A percentile compares a stretch with the other conserved stretches of the same genome.
Evolutionary conservation across 306 rosid genomes (phyloP).

Genomic region (Acacia crassicarpa): DNA sequence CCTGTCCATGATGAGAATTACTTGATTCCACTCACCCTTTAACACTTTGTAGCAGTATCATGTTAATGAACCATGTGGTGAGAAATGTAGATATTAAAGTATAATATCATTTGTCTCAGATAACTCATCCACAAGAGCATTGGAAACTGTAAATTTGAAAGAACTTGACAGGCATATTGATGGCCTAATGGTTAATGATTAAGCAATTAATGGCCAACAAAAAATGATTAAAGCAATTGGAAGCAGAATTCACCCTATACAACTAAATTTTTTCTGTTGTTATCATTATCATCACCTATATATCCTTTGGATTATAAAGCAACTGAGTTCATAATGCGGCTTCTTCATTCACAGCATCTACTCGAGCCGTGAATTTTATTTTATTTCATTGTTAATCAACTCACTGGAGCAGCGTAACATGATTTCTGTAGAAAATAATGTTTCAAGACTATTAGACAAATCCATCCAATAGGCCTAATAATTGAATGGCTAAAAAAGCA

Average conservation of each 20-base stretch:
- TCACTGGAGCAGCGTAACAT: neutral
- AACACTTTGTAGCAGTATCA: neutral
- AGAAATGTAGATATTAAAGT: neutral
- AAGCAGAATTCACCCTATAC: neutral
- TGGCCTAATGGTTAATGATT: neutral
- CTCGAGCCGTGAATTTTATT: no score
- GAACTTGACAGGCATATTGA: neutral
- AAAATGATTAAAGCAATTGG: neutral
- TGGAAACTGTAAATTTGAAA: neutral
- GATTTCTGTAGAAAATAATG: neutral
- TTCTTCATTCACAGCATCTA: neutral
- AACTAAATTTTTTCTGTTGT: neutral
- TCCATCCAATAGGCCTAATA: neutral
- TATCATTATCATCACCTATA: neutral
- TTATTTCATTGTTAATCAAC: neutral
- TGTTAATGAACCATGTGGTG: neutral
- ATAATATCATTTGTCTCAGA: neutral
- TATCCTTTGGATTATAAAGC: neutral
- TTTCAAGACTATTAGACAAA: neutral
- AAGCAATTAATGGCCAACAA: neutral
- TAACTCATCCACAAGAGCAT: neutral
- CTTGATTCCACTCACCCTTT: neutral
- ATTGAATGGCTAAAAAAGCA: conserved; percentile 7
- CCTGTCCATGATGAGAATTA: neutral
- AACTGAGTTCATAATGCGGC: neutral